These are phyloP conservation scores for Phytopythium kandeliae DNA, from an alignment of 352 stramenopile species.

Conservation along the genomic window DNA sequence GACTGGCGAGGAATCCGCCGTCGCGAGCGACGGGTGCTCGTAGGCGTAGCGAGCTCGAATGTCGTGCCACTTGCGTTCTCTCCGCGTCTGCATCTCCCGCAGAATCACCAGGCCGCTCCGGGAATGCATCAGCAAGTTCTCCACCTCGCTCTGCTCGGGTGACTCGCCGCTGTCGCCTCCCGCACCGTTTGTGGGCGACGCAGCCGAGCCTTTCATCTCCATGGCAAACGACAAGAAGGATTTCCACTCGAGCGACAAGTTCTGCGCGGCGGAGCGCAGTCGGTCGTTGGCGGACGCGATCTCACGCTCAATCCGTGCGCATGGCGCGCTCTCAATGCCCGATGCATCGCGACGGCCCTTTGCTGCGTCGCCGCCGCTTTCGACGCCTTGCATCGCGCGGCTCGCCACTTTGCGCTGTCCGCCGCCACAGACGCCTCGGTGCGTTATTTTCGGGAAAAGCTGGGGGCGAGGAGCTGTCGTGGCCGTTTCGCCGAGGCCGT, in stretches of 20 bases:
- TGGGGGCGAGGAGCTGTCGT: no score
- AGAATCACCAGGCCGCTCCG: slow-evolving; percentile 50
- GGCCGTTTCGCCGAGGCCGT: no score
- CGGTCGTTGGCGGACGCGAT: slow-evolving; percentile 1
- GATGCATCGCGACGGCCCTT: no score
- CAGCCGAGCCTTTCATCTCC: slow-evolving; percentile 27
- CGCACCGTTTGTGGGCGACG: slow-evolving; percentile 6
- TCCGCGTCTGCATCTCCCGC: slow-evolving; percentile 25
- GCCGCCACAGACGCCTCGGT: neutral
- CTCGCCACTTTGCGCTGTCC: neutral
- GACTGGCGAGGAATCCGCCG: neutral
- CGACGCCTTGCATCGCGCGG: neutral
- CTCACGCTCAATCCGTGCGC: slow-evolving; percentile 1
- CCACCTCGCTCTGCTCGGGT: slow-evolving; percentile 15
- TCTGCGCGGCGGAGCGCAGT: slow-evolving; percentile 12
- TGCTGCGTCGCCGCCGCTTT: neutral
- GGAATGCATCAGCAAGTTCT: slow-evolving; percentile 43
- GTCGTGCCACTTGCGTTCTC: slow-evolving; percentile 31
- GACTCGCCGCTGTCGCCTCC: neutral
- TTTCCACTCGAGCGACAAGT: slow-evolving; percentile 62
- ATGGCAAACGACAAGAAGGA: slow-evolving; percentile 46
- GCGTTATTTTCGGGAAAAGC: no score
- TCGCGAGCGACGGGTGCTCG: slow-evolving; percentile 6
- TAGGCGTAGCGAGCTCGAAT: slow-evolving; percentile 24
- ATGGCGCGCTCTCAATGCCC: neutral